Base-by-base conservation (phyloP, 2,329 filamentous ascomycete genomes). In the Penicillium nordicum region DNA sequence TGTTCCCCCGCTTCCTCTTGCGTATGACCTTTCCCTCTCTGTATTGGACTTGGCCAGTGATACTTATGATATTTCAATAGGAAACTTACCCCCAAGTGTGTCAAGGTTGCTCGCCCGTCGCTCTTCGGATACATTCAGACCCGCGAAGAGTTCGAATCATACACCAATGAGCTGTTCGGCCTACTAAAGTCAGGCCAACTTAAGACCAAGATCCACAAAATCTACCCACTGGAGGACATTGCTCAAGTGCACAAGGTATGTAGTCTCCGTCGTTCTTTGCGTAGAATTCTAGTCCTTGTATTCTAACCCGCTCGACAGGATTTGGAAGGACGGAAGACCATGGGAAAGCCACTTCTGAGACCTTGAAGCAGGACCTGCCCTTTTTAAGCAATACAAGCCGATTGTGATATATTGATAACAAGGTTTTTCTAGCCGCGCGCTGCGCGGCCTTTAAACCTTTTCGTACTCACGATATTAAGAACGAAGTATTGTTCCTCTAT, bases 321-420 rank as follows among this genome's bases (percentile, higher is more conserved):
- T 72, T 80, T 97, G 43, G 89, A 95, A 75, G 83, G 89, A 41
- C 81, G 92, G 65, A 90, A 88, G 79, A 94, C 90, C 2, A 90
- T 85, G 11, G 92, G 92, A 18, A 96, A 96, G 79, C 74, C 95
- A 60, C 72, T 97, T 54, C 72, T 96, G 67, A 87, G 86, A 76
- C 82, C 85, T 45, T 87, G 66, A 69, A 48, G 9, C 12, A 21
- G 4, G 16, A 16, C 14, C 21, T 41, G 2, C 6, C 9, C 4
- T 9, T 41, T 11, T 16, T 16, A 36, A 27, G 23, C 4, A 18
- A 32, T 42, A 40, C 16, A 12, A 30, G 18, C 11, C 10, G 2
- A 46, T 23, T 46, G 14, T 27, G 14, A 30, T 45, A 5, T 18
- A n/a, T 29, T 23, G 12, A 36, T 51, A 46, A 23, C 10, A 9